phyloP scores from a whole-genome alignment of 164 flowering plant genomes.

The Euptelea pleiosperma region DNA sequence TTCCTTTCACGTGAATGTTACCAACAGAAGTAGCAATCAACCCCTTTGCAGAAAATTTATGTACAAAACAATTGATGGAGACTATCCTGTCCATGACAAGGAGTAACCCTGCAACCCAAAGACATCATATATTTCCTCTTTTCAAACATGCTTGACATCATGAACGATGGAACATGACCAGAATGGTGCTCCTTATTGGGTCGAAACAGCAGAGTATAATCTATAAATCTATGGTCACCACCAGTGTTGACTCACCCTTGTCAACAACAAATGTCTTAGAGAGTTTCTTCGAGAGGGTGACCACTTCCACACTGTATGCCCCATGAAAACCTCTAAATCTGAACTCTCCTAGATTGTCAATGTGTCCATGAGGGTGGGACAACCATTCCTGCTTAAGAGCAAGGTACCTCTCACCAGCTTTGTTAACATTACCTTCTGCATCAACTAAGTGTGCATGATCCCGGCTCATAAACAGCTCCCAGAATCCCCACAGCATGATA shows the following conservation, averaged over 20 bases:
- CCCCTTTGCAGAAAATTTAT: no score
- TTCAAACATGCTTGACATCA: neutral
- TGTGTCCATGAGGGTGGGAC: constrained; percentile 52
- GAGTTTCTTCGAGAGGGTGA: constrained; percentile 28
- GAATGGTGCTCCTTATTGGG: no score
- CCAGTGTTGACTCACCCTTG: constrained; percentile 54
- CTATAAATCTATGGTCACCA: constrained; percentile 51
- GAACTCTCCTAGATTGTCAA: constrained; percentile 57
- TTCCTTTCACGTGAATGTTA: no score
- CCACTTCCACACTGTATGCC: constrained; percentile 48
- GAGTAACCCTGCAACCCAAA: no score
- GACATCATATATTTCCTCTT: no score
- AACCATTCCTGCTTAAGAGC: constrained; percentile 75
- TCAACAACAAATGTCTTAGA: constrained; percentile 69
- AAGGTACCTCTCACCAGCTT: constrained; percentile 69
- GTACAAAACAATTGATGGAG: no score
- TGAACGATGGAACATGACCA: neutral
- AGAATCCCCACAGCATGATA: constrained; percentile 91
- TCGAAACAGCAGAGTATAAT: neutral
- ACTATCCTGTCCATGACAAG: no score
- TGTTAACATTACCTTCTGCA: constrained; percentile 87
- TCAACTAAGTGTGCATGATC: constrained; percentile 68
- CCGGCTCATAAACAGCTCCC: constrained; percentile 96
- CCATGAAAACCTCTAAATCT: constrained; percentile 84
- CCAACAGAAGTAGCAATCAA: no score